A percentile compares a stretch with the other conserved stretches of the same genome.
These are phyloP conservation scores for Jasminum sambac DNA, from an alignment of 257 asterid genomes.

Conservation along the genomic window DNA sequence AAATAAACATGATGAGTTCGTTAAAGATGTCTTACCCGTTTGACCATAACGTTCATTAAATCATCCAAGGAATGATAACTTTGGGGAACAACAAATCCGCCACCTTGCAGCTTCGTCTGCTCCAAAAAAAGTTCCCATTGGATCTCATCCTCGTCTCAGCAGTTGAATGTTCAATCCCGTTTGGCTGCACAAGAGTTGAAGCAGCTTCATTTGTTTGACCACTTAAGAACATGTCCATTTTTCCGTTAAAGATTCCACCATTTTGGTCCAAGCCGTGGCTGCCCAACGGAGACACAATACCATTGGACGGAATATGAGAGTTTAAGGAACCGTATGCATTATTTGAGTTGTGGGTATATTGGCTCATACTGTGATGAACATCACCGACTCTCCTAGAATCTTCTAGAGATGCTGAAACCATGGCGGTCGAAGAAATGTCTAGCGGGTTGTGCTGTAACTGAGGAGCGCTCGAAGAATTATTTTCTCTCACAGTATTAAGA, in stretches of 20 bases:
- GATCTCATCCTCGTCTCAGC: constrained; percentile 42
- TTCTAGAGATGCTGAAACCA: constrained; percentile 43
- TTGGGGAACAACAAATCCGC: constrained; percentile 44
- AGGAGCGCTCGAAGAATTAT: constrained; percentile 39
- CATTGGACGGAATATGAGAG: constrained; percentile 40
- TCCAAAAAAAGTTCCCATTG: constrained; percentile 47
- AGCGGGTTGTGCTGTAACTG: constrained; percentile 39
- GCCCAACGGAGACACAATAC: constrained; percentile 32
- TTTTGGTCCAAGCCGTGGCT: constrained; percentile 37
- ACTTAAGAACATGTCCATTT: constrained; percentile 42
- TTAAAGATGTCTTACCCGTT: constrained; percentile 48
- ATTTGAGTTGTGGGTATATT: constrained; percentile 27
- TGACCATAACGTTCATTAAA: constrained; percentile 62
- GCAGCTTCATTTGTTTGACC: constrained; percentile 47
- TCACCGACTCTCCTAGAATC: constrained; percentile 42
- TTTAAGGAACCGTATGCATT: constrained; percentile 37
- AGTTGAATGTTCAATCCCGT: constrained; percentile 33
- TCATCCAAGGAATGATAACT: constrained; percentile 68
- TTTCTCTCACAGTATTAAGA: constrained; percentile 37
- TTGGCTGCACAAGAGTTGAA: constrained; percentile 42
- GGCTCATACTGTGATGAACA: not conserved
- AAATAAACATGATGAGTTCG: not conserved
- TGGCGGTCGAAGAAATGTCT: constrained; percentile 38
- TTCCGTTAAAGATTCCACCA: constrained; percentile 38
- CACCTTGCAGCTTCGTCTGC: constrained; percentile 56